phyloP scores from a whole-genome alignment of 2,329 filamentous ascomycete species.

The Biscogniauxia mediterranea region DNA sequence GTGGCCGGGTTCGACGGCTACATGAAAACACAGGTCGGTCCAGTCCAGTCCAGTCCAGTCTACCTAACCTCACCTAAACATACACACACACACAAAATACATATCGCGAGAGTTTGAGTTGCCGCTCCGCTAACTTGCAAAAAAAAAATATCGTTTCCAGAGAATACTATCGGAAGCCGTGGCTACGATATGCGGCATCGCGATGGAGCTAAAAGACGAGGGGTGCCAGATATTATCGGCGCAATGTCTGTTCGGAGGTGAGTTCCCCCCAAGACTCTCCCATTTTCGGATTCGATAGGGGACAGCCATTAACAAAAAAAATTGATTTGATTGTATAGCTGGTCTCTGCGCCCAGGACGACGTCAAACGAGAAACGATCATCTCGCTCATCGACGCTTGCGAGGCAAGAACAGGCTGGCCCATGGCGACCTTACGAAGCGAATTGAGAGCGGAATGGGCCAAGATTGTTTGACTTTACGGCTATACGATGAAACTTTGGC shows the following conservation, averaged over 20 bases:
- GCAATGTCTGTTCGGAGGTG: conserved; percentile 42
- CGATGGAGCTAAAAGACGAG: conserved; percentile 41
- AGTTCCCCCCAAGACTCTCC: conserved; percentile 10
- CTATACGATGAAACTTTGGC: not conserved
- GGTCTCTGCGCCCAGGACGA: conserved; percentile 41
- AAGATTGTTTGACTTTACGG: conserved; percentile 2
- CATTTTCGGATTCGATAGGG: not conserved
- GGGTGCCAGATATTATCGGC: conserved; percentile 43
- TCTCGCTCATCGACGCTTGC: conserved; percentile 37
- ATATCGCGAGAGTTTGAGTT: no score
- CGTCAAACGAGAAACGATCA: conserved; percentile 35
- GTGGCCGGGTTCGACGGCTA: conserved; percentile 49
- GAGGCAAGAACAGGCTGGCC: conserved; percentile 42
- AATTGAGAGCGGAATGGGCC: conserved; percentile 32
- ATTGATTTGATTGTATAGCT: conserved; percentile 23
- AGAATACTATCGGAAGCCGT: conserved; percentile 45
- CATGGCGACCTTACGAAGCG: conserved; percentile 29
- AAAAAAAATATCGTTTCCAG: conserved; percentile 25
- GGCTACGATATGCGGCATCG: conserved; percentile 49
- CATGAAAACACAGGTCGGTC: conserved; percentile 26
- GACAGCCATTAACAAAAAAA: not conserved
- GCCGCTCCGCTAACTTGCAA: not conserved
- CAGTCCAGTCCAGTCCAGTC: no score
- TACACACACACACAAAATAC: not conserved
- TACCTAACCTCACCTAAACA: not conserved